Evolutionary conservation across 2,329 filamentous ascomycete genomes (phyloP).

Genomic region (Beauveria australis): DNA sequence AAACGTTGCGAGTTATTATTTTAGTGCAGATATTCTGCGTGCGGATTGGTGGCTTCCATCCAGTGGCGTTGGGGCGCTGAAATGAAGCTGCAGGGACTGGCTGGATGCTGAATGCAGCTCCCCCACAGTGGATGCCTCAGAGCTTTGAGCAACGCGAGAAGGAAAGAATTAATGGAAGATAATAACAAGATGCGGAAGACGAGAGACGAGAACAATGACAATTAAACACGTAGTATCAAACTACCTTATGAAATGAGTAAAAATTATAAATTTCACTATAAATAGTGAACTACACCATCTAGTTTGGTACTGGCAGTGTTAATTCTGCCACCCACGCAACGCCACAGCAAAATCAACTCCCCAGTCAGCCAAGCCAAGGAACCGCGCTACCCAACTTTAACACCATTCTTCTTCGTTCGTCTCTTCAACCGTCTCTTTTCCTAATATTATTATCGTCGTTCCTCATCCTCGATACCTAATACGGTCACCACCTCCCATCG

Average conservation of each 20-base stretch:
- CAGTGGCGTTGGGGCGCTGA: background rate
- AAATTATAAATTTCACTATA: background rate
- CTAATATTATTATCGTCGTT: background rate
- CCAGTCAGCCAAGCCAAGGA: constrained; percentile 1
- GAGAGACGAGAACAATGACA: background rate
- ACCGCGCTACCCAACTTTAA: background rate
- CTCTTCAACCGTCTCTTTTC: background rate
- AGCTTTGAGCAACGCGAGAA: background rate
- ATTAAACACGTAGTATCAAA: too few relatives aligned
- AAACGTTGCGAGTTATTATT: background rate
- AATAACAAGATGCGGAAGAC: background rate
- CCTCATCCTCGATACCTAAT: background rate
- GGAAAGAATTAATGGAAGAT: background rate
- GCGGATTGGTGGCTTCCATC: background rate
- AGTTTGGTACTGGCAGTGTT: background rate
- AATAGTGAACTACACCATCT: too few relatives aligned
- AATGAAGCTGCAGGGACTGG: background rate
- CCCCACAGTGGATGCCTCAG: background rate
- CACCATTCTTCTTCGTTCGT: background rate
- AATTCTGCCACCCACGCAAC: background rate
- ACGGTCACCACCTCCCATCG: background rate
- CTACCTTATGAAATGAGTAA: background rate
- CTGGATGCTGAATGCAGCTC: background rate
- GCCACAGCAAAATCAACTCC: background rate
- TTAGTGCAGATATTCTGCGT: background rate